Base-by-base conservation (phyloP, 169 alveolate genomes). In the Plasmodium vivax region DNA sequence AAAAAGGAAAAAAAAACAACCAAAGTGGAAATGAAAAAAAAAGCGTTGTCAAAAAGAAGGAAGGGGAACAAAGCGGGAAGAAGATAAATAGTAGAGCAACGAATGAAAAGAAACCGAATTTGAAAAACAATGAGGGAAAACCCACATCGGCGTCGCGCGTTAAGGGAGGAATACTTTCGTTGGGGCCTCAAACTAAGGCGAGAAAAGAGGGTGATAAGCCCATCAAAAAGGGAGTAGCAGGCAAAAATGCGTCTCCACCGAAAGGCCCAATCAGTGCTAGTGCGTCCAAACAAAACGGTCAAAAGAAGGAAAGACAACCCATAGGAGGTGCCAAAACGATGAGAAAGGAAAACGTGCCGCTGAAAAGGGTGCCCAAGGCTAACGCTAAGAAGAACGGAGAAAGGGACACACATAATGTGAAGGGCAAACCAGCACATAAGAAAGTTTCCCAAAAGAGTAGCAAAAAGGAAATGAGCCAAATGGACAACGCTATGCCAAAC, bases 381-480 rank as follows among this genome's bases (percentile, higher is more conserved):
- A 71, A 41, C n/a, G 23, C 27, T 9, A 84, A 84, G 45, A 10
- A 27, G 36, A 34, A 2, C 47, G 54, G 12, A 8, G 74, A 72
- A 41, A 34, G 54, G 23, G 74, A 84, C 30, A 36, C 10, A 84
- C 73, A 84, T 43, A 56, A 72, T 41, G 0, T 36, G 16, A 43
- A 19, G 10, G 81, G 68, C n/a, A 56, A 51, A 83, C 30, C 30
- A 62, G 23, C 51, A 8, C 54, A 16, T 83, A 83, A 83, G 41
- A 83, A 83, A 10, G 14, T 23, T 16, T 38, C 32, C 51, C 82
- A 62, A 83, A 41, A 83, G 27, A 12, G 14, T 38, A 32, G 45
- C 36, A 58, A 83, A 68, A 83, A n/a, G 3, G 82, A 83, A 68
- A 23, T 36, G 54, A 81, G n/a, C 58, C 75, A 81, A 10, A 43